phyloP scores from a whole-genome alignment of 441 rosid genomes.

The Eruca vesicaria region DNA sequence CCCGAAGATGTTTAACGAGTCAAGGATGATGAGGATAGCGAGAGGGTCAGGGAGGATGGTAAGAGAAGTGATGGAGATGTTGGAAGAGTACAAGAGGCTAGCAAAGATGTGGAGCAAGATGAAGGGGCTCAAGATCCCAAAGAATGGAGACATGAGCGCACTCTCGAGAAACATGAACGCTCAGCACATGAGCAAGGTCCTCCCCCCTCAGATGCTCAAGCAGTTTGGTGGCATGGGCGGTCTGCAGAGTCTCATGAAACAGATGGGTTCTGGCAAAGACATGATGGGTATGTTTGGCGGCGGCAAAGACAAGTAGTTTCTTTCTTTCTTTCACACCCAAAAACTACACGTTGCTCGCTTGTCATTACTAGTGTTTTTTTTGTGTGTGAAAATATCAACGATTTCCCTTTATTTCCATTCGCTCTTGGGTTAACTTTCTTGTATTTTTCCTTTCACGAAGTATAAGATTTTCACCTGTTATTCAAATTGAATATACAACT shows the following conservation, averaged over 20 bases:
- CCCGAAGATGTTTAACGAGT: slow-evolving; percentile 83
- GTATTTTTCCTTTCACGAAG: background rate
- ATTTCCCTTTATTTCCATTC: background rate
- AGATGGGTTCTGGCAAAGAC: slow-evolving; percentile 85
- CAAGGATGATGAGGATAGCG: slow-evolving; percentile 70
- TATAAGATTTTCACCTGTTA: background rate
- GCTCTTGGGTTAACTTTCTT: background rate
- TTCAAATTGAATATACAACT: background rate
- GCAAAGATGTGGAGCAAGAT: slow-evolving; percentile 82
- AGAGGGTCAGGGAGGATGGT: slow-evolving; percentile 81
- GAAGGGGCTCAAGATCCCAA: slow-evolving; percentile 97
- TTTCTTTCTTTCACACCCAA: background rate
- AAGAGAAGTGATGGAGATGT: slow-evolving; percentile 81
- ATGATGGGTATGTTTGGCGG: slow-evolving; percentile 96
- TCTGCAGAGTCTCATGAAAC: slow-evolving; percentile 89
- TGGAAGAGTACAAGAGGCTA: slow-evolving; percentile 63
- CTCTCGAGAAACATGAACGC: slow-evolving; percentile 93
- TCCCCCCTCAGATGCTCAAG: slow-evolving; percentile 94
- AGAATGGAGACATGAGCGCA: slow-evolving; percentile 92
- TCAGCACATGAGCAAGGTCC: slow-evolving; percentile 86
- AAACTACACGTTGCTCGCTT: background rate
- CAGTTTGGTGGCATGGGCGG: slow-evolving; percentile 97
- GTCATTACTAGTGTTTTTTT: background rate
- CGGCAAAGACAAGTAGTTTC: slow-evolving; percentile 60
- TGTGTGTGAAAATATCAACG: background rate